Conservation (phyloP, 1,139 yeast genomes). For the Eremothecium coryli region DNA sequence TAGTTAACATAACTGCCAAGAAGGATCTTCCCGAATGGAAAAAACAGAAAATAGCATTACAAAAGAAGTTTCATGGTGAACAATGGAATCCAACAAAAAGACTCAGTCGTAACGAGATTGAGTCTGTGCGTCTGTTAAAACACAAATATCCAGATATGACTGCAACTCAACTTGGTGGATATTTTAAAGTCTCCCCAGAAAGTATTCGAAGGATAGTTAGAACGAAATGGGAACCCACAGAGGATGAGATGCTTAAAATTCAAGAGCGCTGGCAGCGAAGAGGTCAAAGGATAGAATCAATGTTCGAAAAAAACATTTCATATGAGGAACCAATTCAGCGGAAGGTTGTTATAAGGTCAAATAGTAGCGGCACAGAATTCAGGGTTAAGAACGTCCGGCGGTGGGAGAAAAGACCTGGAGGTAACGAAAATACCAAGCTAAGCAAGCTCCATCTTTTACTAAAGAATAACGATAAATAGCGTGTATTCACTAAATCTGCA, state of each 20-base stretch:
- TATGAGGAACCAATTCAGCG: conserved; percentile 4
- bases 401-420: neutral
- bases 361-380: conserved; percentile 5
- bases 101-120: conserved; percentile 63
- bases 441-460: too few relatives aligned
- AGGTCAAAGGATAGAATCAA: conserved; percentile 29
- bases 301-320: conserved; percentile 10
- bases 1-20: conserved; percentile 3
- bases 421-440: too few relatives aligned
- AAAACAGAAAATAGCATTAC: conserved; percentile 52
- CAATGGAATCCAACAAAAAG: conserved; percentile 65
- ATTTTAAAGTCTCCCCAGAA: conserved; percentile 70
- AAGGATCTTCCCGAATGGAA: conserved; percentile 49
- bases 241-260: conserved; percentile 39
- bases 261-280: conserved; percentile 43
- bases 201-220: conserved; percentile 71
- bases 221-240: conserved; percentile 67
- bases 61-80: conserved; percentile 47
- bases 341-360: conserved; percentile 9
- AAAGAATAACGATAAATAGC: too few relatives aligned
- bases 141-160: conserved; percentile 49
- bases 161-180: conserved; percentile 51
- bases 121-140: conserved; percentile 50
- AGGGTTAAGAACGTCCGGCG: conserved; percentile 2
- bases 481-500: conserved; percentile 1